These are phyloP conservation scores for Metarhizium humberi DNA, from an alignment of 2,329 filamentous ascomycete species.

Conservation along the genomic window DNA sequence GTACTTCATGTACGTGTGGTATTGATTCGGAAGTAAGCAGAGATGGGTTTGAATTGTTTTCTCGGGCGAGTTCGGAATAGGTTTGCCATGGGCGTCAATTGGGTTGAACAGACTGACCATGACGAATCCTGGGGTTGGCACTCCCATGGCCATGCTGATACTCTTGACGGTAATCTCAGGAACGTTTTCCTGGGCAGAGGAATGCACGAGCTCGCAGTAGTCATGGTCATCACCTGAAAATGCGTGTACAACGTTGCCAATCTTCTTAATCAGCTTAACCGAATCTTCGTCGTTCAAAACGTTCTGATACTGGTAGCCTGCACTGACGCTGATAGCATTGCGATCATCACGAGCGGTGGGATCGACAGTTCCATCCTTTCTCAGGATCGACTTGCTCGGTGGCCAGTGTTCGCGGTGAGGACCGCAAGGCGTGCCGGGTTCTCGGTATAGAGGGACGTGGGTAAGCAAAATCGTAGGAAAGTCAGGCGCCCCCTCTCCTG, in stretches of 20 bases:
- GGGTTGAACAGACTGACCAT: conserved; percentile 92
- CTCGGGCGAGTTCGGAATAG: conserved; percentile 31
- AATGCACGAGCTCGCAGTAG: conserved; percentile 85
- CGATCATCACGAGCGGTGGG: conserved; percentile 30
- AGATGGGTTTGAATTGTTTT: conserved; percentile 77
- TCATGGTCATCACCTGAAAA: conserved; percentile 98
- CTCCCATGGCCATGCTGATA: conserved; percentile 93
- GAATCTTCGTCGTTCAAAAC: conserved; percentile 74
- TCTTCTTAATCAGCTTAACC: conserved; percentile 60
- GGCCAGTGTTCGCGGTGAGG: conserved; percentile 78
- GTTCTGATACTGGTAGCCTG: conserved; percentile 95
- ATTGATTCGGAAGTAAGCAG: conserved; percentile 82
- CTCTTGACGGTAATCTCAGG: conserved; percentile 92
- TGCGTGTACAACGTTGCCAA: conserved; percentile 75
- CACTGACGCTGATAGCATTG: conserved; percentile 68
- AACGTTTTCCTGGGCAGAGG: conserved; percentile 53
- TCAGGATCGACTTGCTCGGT: conserved; percentile 46
- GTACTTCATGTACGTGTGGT: conserved; percentile 77
- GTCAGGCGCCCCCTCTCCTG: conserved; percentile 40
- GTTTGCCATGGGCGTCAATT: conserved; percentile 50
- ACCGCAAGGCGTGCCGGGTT: conserved; percentile 77
- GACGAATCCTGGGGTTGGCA: conserved; percentile 76
- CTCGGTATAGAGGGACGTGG: conserved; percentile 82
- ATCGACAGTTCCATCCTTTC: conserved; percentile 36
- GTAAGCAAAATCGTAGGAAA: conserved; percentile 84